A percentile compares a stretch with the other conserved stretches of the same genome.
Conservation (phyloP, 2,329 filamentous ascomycete species). For the Monosporascus sp. region DNA sequence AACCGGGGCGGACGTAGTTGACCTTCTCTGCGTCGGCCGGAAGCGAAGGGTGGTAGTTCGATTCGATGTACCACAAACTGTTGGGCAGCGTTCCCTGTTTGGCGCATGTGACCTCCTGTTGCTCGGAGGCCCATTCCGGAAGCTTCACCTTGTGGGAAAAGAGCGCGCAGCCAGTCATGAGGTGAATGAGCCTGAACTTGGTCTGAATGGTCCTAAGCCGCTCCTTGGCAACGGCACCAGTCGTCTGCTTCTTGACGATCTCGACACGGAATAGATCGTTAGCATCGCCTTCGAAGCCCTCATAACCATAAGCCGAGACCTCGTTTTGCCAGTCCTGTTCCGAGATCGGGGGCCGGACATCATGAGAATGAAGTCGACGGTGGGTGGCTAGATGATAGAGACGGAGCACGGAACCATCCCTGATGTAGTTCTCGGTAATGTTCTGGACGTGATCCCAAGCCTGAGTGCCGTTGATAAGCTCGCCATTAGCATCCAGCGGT, state of each 20-base stretch:
- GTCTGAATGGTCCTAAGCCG: constrained; percentile 89
- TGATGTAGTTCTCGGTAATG: constrained; percentile 54
- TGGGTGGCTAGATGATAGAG: constrained; percentile 81
- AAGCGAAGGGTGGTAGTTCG: constrained; percentile 78
- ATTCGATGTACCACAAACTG: constrained; percentile 94
- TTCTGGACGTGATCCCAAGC: constrained; percentile 77
- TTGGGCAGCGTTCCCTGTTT: constrained; percentile 88
- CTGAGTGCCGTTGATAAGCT: constrained; percentile 70
- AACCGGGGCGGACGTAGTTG: constrained; percentile 91
- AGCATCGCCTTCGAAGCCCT: constrained; percentile 93
- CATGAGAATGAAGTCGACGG: constrained; percentile 91
- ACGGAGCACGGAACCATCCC: constrained; percentile 74
- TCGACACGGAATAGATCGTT: constrained; percentile 95
- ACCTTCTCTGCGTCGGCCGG: constrained; percentile 78
- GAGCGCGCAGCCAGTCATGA: constrained; percentile 93
- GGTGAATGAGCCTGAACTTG: constrained; percentile 90
- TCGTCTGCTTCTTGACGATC: constrained; percentile 86
- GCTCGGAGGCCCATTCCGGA: constrained; percentile 94
- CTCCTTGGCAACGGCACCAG: constrained; percentile 71
- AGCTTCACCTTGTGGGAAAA: constrained; percentile 99
- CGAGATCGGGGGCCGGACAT: constrained; percentile 79
- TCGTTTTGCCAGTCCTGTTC: constrained; percentile 95
- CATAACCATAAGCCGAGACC: constrained; percentile 93
- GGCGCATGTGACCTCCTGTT: constrained; percentile 98
- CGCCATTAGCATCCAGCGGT: constrained; percentile 69